Conservation (phyloP, 177 flowering plant genomes). For the Vitis hybrid region DNA sequence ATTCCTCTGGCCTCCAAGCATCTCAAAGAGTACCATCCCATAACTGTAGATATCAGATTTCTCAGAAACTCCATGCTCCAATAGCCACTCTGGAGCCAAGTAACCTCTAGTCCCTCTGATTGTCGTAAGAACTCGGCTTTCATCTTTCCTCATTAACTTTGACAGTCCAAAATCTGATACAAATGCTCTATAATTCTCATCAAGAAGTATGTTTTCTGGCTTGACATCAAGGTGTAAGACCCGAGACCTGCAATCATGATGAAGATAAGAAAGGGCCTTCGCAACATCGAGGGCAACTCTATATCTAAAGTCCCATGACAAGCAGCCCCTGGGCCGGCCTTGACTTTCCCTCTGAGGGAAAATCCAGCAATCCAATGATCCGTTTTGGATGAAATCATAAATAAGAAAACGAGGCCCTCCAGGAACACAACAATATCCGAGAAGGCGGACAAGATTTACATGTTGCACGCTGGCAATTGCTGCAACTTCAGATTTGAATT, state of each 20-base stretch:
- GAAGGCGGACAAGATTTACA: conserved; percentile 68
- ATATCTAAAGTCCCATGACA: conserved; percentile 68
- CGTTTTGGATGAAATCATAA: conserved; percentile 67
- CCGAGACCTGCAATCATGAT: conserved; percentile 78
- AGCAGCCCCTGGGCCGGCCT: conserved; percentile 36
- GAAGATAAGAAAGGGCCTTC: conserved; percentile 73
- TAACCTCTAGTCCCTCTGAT: conserved; percentile 84
- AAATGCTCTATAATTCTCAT: conserved; percentile 56
- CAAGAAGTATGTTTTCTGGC: conserved; percentile 88
- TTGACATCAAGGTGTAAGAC: conserved; percentile 92
- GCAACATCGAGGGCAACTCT: conserved; percentile 83
- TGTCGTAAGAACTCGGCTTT: conserved; percentile 65
- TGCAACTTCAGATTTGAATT: conserved; percentile 74
- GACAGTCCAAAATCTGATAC: conserved; percentile 89
- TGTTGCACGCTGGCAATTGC: conserved; percentile 90
- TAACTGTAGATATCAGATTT: conserved; percentile 84
- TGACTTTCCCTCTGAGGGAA: conserved; percentile 32
- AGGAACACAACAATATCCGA: conserved; percentile 57
- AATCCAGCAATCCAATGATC: conserved; percentile 82
- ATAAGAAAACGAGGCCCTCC: conserved; percentile 56
- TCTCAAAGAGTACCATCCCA: conserved; percentile 88
- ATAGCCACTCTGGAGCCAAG: conserved; percentile 91
- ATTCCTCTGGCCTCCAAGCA: conserved; percentile 78
- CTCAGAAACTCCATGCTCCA: conserved; percentile 70
- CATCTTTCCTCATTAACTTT: conserved; percentile 71